phyloP scores from a whole-genome alignment of 129 eudicot species.

The Dittrichia graveolens region DNA sequence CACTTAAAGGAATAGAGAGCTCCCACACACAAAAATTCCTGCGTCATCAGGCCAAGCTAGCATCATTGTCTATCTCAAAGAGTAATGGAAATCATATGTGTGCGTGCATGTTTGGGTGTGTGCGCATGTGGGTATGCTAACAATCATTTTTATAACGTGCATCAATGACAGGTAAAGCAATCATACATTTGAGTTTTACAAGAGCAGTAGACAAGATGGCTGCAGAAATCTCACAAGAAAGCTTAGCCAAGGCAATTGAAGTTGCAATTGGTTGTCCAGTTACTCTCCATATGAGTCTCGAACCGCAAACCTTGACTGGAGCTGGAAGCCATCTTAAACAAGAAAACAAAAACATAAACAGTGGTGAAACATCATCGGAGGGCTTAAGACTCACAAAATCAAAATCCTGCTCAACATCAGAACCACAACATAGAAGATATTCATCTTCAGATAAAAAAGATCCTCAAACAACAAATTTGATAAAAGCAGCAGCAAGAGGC shows the following conservation, averaged over 20 bases:
- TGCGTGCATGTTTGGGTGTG: too few species aligned
- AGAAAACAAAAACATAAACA: background rate
- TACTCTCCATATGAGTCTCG: conserved; percentile 37
- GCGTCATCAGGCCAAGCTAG: conserved; percentile 33
- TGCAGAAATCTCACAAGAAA: conserved; percentile 36
- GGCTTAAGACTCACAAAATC: conserved; percentile 31
- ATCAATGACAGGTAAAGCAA: conserved; percentile 34
- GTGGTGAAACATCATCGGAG: conserved; percentile 10
- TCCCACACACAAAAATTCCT: conserved; percentile 30
- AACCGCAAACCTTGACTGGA: background rate
- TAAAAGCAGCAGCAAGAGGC: conserved; percentile 7
- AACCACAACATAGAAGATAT: conserved; percentile 15
- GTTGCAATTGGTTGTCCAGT: conserved; percentile 38
- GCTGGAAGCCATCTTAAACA: conserved; percentile 20
- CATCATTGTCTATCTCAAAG: conserved; percentile 34
- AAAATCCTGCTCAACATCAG: conserved; percentile 34
- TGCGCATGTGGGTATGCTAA: background rate
- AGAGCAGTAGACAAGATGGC: conserved; percentile 38
- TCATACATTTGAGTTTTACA: conserved; percentile 38
- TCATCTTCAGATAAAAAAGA: conserved; percentile 17
- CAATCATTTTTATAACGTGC: background rate
- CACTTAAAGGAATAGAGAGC: conserved; percentile 30
- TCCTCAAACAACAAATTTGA: background rate
- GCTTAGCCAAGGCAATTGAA: conserved; percentile 35
- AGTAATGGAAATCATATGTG: conserved; percentile 26